Evolutionary conservation across 2,329 filamentous ascomycete genomes (phyloP).

Genomic region (Aspergillus ibericus): DNA sequence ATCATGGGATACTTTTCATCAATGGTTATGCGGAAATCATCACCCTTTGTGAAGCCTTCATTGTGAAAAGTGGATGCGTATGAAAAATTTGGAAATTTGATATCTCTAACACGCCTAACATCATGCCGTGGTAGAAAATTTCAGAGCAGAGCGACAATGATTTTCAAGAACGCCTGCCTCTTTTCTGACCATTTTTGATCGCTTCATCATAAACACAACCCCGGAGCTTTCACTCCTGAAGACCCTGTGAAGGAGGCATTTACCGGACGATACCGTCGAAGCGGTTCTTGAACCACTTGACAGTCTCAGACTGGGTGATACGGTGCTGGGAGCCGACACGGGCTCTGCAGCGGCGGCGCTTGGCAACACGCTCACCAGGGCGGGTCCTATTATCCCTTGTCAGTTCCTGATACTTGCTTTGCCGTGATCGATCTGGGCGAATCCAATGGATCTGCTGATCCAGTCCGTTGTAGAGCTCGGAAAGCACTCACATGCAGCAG

Average conservation of each 20-base stretch:
- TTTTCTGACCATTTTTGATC: slow-evolving; percentile 26
- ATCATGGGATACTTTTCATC: slow-evolving; percentile 40
- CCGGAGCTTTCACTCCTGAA: slow-evolving; percentile 26
- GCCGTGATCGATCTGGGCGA: neutral
- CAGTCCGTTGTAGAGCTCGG: neutral
- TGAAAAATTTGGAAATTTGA: slow-evolving; percentile 34
- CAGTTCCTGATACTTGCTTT: slow-evolving; percentile 21
- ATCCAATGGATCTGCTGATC: neutral
- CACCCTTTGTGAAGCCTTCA: slow-evolving; percentile 61
- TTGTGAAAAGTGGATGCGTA: slow-evolving; percentile 52
- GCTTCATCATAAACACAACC: slow-evolving; percentile 36
- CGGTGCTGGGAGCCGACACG: slow-evolving; percentile 83
- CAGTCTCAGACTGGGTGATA: slow-evolving; percentile 91
- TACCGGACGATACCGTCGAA: slow-evolving; percentile 99
- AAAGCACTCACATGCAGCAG: slow-evolving; percentile 84
- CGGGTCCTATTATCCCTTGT: slow-evolving; percentile 65
- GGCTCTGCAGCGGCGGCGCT: slow-evolving; percentile 87
- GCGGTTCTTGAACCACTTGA: slow-evolving; percentile 96
- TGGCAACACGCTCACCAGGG: slow-evolving; percentile 95
- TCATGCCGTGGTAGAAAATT: slow-evolving; percentile 39
- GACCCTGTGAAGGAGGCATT: slow-evolving; percentile 44
- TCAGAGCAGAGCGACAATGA: slow-evolving; percentile 27
- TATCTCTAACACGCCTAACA: slow-evolving; percentile 43
- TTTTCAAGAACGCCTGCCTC: slow-evolving; percentile 23
- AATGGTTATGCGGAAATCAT: slow-evolving; percentile 59